Evolutionary conservation across 2,329 filamentous ascomycete genomes (phyloP), one percentile per base, ranked within the genome.

Genomic region (Xylaria sp.): DNA sequence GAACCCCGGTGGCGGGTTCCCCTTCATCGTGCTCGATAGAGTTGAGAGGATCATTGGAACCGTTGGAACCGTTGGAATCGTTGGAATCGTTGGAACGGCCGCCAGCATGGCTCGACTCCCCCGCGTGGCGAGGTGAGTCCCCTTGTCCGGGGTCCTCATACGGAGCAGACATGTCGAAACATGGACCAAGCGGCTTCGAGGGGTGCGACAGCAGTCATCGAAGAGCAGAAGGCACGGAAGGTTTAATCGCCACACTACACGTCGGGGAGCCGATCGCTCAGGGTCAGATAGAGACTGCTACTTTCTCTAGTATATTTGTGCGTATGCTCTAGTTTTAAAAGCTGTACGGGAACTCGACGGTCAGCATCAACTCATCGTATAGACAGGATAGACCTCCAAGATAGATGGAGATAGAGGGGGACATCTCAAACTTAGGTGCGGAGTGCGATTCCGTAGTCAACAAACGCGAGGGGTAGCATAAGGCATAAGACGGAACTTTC

Each of bases 91-190:
- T 44, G 11, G n/a, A 13, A 31, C 3, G 23, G 44, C 28, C n/a
- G n/a, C 31, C 38, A 6, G 33, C 20, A 42, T 17, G 20, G 17
- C 26, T 38, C 36, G 11, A 38, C 36, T 38, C 11, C 2, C 26
- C 26, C 17, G 36, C 42, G 7, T 1, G 20, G 10, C 6, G 56
- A 53, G 38, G 11, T 36, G 23, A n/a, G 36, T 26, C 46, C 31
- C 33, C 17, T 28, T 57, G 53, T 48, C 31, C 38, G 36, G 11
- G 36, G 56, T 60, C 54, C 57, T 62, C 61, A 63, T 40, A 61
- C 31, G 44, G n/a, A 33, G 40, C 54, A 59, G 69, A 65, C 69
- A 71, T 71, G 67, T 63, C 36, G 59, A 58, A 62, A 58, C 69
- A 71, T 71, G 64, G 59, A 66, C 42, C 53, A n/a, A 26, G 11